phyloP scores from a whole-genome alignment of 2,329 filamentous ascomycete genomes.

The Aspergillus pseudoviridinutans region DNA sequence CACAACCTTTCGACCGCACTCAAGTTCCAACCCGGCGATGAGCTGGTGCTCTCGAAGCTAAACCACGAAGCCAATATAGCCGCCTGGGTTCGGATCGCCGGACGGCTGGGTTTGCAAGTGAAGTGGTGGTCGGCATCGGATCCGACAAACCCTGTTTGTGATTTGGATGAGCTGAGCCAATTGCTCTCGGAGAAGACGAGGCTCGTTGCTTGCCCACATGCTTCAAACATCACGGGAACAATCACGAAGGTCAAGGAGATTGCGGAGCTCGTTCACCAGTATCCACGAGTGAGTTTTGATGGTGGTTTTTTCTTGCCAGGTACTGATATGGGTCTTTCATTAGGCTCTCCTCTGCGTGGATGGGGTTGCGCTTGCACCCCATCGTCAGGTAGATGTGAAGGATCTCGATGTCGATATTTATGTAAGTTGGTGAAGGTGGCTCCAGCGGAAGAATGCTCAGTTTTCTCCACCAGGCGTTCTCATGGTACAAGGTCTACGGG shows the following conservation, averaged over 20 bases:
- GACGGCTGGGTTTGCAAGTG: conserved; percentile 55
- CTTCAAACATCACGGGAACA: conserved; percentile 68
- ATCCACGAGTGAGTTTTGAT: conserved; percentile 36
- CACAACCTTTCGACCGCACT: conserved; percentile 63
- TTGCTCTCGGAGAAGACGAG: conserved; percentile 63
- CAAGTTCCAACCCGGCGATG: conserved; percentile 53
- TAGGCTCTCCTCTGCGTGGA: conserved; percentile 66
- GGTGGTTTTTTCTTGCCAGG: background rate
- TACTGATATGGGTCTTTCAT: background rate
- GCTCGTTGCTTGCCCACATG: conserved; percentile 69
- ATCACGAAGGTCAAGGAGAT: conserved; percentile 51
- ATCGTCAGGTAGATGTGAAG: conserved; percentile 65
- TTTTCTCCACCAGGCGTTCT: conserved; percentile 49
- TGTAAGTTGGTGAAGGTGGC: conserved; percentile 15
- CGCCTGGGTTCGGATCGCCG: conserved; percentile 67
- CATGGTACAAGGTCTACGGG: conserved; percentile 80
- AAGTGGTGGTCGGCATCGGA: conserved; percentile 65
- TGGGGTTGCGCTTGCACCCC: conserved; percentile 72
- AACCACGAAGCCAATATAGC: conserved; percentile 78
- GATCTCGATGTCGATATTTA: conserved; percentile 71
- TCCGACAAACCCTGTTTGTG: conserved; percentile 56
- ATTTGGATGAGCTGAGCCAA: conserved; percentile 51
- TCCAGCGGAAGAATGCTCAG: background rate
- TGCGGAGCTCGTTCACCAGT: conserved; percentile 35
- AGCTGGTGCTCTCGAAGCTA: conserved; percentile 66